phyloP scores from a whole-genome alignment of 2,329 filamentous ascomycete genomes.

The Paracoccidioides brasiliensis region DNA sequence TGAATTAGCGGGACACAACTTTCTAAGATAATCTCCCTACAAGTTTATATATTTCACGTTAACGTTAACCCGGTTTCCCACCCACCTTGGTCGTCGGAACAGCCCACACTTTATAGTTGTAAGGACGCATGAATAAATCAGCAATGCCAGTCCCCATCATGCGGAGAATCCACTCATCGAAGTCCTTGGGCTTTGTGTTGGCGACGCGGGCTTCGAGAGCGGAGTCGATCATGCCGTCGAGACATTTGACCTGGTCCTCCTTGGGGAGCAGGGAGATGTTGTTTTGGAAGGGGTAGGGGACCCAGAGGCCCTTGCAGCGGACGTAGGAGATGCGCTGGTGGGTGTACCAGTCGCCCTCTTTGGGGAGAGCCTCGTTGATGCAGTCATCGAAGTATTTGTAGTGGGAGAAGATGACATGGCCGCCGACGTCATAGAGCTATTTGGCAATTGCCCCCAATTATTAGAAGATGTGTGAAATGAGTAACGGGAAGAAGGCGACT shows the following conservation, averaged over 20 bases:
- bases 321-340: constrained; percentile 99
- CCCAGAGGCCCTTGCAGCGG: constrained; percentile 91
- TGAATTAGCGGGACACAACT: background rate
- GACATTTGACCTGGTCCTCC: constrained; percentile 87
- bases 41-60: too few species aligned
- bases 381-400: constrained; percentile 99
- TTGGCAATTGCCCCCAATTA: background rate
- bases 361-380: constrained; percentile 90
- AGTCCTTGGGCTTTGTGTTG: constrained; percentile 90
- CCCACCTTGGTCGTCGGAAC: constrained; percentile 90
- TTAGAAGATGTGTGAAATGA: constrained; percentile 14
- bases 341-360: constrained; percentile 88
- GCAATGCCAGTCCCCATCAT: constrained; percentile 83
- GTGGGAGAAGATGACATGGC: constrained; percentile 98
- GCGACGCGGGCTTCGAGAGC: constrained; percentile 56
- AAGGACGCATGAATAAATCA: constrained; percentile 95
- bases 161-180: constrained; percentile 95
- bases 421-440: constrained; percentile 95
- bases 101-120: constrained; percentile 99
- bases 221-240: constrained; percentile 93
- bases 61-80: background rate
- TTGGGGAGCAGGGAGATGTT: constrained; percentile 98
- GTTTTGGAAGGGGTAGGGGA: constrained; percentile 99
- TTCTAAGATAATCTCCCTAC: too few species aligned
- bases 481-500: constrained; percentile 33